phyloP scores from a whole-genome alignment of 129 eudicot species.

The Escallonia rubra region DNA sequence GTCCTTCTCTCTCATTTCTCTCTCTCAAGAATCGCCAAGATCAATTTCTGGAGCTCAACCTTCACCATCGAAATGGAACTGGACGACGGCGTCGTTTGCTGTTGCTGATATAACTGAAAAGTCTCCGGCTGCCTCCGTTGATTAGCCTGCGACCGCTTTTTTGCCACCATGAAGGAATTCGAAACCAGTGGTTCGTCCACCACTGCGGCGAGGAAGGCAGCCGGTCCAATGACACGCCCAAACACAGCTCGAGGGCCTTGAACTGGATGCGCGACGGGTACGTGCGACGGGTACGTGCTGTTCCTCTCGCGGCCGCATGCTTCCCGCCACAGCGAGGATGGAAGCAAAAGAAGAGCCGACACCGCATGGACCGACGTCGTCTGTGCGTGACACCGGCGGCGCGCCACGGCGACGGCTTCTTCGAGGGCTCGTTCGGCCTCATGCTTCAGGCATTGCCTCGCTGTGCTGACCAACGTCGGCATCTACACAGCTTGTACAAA shows the following conservation, averaged over 20 bases:
- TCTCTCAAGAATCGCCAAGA: not conserved
- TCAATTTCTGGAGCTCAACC: not conserved
- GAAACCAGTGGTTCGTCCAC: slow-evolving; percentile 54
- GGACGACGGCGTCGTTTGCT: slow-evolving; percentile 17
- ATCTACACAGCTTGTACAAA: too few species aligned
- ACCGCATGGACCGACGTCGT: slow-evolving; percentile 67
- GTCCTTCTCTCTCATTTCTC: too few species aligned
- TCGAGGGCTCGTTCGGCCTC: slow-evolving; percentile 57
- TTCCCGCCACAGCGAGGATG: slow-evolving; percentile 44
- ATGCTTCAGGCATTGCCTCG: slow-evolving; percentile 56
- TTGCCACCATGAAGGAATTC: slow-evolving; percentile 68
- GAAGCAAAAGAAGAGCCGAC: slow-evolving; percentile 39
- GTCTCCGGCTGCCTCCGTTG: slow-evolving; percentile 64
- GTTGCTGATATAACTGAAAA: slow-evolving; percentile 41
- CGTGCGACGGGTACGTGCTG: slow-evolving; percentile 53
- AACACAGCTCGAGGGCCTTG: too few species aligned
- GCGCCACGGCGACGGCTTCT: slow-evolving; percentile 61
- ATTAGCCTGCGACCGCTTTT: slow-evolving; percentile 64
- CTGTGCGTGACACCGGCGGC: slow-evolving; percentile 56
- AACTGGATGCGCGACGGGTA: too few species aligned
- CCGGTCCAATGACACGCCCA: slow-evolving; percentile 58
- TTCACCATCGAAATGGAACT: slow-evolving; percentile 21
- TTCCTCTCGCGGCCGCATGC: slow-evolving; percentile 53
- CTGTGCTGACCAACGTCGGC: slow-evolving; percentile 73
- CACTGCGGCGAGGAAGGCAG: slow-evolving; percentile 51